Percentiles rank a stretch among this genome's conserved stretches.
Conservation (phyloP, 1,284 basidiomycete genomes). For the Ceratobasidium sp. region DNA sequence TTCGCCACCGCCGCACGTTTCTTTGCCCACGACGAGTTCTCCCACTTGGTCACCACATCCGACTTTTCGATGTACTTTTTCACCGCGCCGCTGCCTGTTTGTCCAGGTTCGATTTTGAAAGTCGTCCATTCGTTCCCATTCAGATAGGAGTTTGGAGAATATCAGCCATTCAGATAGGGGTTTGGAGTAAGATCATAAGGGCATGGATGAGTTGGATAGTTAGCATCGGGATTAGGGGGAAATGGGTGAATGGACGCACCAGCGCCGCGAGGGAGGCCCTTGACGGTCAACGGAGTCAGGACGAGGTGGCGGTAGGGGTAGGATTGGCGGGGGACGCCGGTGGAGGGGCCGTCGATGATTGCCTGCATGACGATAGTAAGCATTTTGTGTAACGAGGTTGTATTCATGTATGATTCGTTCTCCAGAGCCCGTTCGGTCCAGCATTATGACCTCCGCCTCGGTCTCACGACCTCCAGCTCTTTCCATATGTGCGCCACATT, state of each 20-base stretch:
- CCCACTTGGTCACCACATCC: conserved; percentile 83
- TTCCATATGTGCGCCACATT: no score
- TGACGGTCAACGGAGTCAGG: conserved; percentile 89
- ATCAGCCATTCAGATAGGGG: no score
- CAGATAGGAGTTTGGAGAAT: no score
- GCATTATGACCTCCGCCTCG: no score
- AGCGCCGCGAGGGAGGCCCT: conserved; percentile 89
- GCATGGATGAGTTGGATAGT: neutral
- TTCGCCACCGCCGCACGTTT: conserved; percentile 84
- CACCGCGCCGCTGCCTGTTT: conserved; percentile 72
- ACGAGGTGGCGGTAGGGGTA: conserved; percentile 93
- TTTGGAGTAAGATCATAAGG: neutral
- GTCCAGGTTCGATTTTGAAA: no score
- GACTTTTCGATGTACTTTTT: conserved; percentile 91
- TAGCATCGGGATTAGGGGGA: neutral
- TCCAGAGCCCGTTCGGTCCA: no score
- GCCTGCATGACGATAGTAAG: conserved; percentile 68
- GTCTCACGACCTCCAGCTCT: neutral
- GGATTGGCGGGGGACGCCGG: conserved; percentile 91
- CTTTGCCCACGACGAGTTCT: conserved; percentile 86
- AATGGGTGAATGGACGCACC: conserved; percentile 59
- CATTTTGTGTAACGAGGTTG: neutral
- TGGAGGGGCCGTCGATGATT: conserved; percentile 93
- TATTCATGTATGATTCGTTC: no score
- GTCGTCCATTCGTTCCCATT: no score